These are phyloP conservation scores for Xerocomellus intermedius DNA, from an alignment of 768 basidiomycete genomes.

Conservation along the genomic window DNA sequence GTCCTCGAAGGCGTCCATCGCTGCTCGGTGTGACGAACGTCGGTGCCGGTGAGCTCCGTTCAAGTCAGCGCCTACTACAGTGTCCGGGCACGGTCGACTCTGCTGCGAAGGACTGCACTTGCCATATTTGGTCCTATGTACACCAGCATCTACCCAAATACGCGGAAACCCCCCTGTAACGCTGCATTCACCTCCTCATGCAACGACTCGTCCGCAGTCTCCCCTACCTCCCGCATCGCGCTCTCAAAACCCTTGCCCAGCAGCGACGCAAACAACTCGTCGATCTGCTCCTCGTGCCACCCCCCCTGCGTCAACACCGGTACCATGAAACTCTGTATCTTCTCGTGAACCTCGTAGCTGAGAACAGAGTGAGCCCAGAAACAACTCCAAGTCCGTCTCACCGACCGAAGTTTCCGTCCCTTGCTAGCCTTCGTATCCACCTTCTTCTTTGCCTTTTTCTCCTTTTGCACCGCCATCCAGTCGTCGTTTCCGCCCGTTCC, in stretches of 20 bases:
- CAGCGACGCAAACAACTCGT: constrained; percentile 88
- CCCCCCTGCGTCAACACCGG: constrained; percentile 64
- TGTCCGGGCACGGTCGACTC: too few relatives aligned
- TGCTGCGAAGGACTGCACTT: constrained; percentile 10
- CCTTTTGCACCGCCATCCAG: constrained; percentile 65
- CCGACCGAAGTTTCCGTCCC: constrained; percentile 85
- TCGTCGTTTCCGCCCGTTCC: constrained; percentile 48
- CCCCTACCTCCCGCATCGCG: constrained; percentile 25
- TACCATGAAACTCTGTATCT: constrained; percentile 95
- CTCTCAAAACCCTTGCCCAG: constrained; percentile 71
- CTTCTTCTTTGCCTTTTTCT: constrained; percentile 75
- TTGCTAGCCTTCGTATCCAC: constrained; percentile 97
- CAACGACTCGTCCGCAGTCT: constrained; percentile 29
- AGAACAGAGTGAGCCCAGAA: constrained; percentile 2
- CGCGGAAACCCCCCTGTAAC: constrained; percentile 48
- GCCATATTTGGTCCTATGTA: constrained; percentile 29
- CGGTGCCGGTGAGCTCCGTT: too few relatives aligned
- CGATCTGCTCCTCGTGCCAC: constrained; percentile 97
- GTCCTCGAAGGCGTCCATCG: constrained; percentile 51
- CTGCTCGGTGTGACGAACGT: background rate
- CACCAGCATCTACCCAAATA: constrained; percentile 49
- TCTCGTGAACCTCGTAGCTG: constrained; percentile 93
- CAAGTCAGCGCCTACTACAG: too few relatives aligned
- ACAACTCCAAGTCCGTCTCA: constrained; percentile 5
- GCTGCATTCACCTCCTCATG: constrained; percentile 35